phyloP scores from a whole-genome alignment of 768 basidiomycete genomes.

The Cystobasidiopsis lactophilus region DNA sequence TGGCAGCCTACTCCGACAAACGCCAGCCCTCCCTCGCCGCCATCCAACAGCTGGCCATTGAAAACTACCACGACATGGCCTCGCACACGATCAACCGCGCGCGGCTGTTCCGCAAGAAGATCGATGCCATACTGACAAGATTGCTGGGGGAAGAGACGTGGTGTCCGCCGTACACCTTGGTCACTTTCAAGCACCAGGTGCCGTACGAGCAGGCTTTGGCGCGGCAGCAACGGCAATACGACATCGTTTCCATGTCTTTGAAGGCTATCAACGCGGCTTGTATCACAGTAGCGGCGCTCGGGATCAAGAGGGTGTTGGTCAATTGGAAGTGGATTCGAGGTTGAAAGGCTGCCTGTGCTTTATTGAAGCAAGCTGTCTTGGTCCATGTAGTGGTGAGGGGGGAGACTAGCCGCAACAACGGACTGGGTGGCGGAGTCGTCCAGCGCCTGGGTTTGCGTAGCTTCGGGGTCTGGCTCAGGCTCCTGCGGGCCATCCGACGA shows the following conservation, averaged over 20 bases:
- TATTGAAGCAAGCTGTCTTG: too few relatives aligned
- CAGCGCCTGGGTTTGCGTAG: too few relatives aligned
- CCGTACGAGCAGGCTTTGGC: constrained; percentile 60
- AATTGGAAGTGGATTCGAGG: too few relatives aligned
- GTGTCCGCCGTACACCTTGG: constrained; percentile 91
- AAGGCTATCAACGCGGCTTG: too few relatives aligned
- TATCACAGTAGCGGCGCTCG: too few relatives aligned
- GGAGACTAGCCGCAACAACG: too few relatives aligned
- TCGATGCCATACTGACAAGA: constrained; percentile 55
- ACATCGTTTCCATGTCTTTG: background rate
- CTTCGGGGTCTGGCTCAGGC: too few relatives aligned
- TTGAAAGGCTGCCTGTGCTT: too few relatives aligned
- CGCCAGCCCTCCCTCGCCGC: constrained; percentile 74
- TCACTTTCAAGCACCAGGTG: constrained; percentile 89
- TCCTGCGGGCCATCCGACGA: too few relatives aligned
- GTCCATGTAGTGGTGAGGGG: too few relatives aligned
- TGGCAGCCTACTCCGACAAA: constrained; percentile 54
- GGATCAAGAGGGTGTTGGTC: too few relatives aligned
- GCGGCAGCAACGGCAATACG: constrained; percentile 41
- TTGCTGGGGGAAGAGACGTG: constrained; percentile 54
- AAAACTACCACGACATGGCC: constrained; percentile 62
- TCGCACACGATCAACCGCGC: constrained; percentile 9
- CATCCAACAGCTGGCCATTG: constrained; percentile 78
- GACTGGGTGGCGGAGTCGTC: too few relatives aligned
- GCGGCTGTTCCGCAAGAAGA: constrained; percentile 31